Evolutionary conservation across 176 grass and related monocot genomes (phyloP), one percentile per base, ranked within the genome.

Genomic region (Metroxylon sagu): DNA sequence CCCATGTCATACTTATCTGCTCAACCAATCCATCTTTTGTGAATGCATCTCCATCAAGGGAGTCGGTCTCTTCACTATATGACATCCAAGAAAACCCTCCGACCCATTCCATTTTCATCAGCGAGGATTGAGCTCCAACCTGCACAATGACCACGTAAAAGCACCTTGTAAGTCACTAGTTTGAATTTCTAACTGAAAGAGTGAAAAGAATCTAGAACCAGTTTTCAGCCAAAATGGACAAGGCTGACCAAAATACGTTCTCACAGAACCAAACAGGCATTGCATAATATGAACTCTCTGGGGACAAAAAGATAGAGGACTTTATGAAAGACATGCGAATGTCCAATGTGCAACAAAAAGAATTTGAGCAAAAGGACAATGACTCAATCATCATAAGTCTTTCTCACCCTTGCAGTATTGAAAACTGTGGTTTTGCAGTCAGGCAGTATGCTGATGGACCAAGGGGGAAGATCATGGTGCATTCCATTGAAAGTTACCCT

Each of bases 381-480:
- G 35, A 43, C 10, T 43, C 35, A 14, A 43, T 43, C 8, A 43
- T 43, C 35, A 12, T 43, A 43, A 43, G 50, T 26, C 31, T 28
- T 25, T 88, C 75, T 76, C 67, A 97, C 92, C 23, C 52, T 88
- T 0, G 92, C 92, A 7, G 92, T 97, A 79, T 97, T 97, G 79
- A 97, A 97, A 64, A 85, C 70, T 7, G 21, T 66, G 1, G 81
- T 80, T 91, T 88, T 97, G 81, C 92, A 97, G 21, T 91, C 87
- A 3, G 92, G 92, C 12, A 97, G 78, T 25, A 97, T 83, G 72
- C 87, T 97, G 49, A 90, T 85, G 54, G 92, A 97, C 92, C 92
- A 97, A 61, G 92, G 69, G 39, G 87, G 87, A 50, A 97, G 71
- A 72, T 85, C 63, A 29, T 88, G 82, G 10, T 57, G 69, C 4